phyloP scores from a whole-genome alignment of 176 grass and related monocot species.

The Chloris gayana region DNA sequence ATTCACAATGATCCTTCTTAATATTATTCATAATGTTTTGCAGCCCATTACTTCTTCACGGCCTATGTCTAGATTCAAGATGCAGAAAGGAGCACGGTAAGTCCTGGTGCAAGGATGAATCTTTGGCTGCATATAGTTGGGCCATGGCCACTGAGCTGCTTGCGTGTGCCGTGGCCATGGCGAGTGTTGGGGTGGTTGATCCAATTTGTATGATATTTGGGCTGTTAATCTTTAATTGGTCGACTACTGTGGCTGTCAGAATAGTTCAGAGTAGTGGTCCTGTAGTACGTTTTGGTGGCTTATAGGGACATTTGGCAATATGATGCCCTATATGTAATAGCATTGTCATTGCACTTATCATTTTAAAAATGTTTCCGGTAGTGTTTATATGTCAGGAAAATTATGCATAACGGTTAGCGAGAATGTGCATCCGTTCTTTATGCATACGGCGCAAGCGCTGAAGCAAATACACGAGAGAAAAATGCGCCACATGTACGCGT shows the following conservation, averaged over 20 bases:
- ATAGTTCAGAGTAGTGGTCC: background rate
- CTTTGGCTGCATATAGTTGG: background rate
- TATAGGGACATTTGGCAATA: background rate
- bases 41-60: slow-evolving; percentile 65
- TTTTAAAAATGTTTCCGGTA: background rate
- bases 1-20: background rate
- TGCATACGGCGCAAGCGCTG: no score
- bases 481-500: no score
- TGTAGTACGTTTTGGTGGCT: background rate
- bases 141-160: background rate
- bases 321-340: background rate
- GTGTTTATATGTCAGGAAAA: no score
- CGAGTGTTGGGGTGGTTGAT: no score
- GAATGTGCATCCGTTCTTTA: no score
- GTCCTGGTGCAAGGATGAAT: background rate
- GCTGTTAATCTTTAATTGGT: background rate
- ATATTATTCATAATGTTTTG: slow-evolving; percentile 35
- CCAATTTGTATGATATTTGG: background rate
- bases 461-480: no score
- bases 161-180: no score
- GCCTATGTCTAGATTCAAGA: slow-evolving; percentile 94
- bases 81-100: slow-evolving; percentile 72
- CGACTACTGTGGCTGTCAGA: background rate
- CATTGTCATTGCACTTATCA: no score
- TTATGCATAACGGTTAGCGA: no score